phyloP scores from a whole-genome alignment of 768 basidiomycete genomes.

The Lactarius tabidus region DNA sequence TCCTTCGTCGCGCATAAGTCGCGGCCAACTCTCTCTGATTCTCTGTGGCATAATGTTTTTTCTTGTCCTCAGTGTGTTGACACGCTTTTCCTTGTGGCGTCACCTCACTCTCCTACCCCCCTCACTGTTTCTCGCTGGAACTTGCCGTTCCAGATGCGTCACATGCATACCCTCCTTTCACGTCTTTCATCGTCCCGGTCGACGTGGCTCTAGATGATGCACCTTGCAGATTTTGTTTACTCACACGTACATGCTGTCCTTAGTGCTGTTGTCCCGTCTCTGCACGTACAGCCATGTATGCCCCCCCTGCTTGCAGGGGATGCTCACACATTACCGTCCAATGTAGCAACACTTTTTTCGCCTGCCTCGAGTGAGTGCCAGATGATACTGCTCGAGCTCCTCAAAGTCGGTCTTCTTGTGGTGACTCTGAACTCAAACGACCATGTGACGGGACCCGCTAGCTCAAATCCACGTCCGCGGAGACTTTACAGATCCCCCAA shows the following conservation, averaged over 20 bases:
- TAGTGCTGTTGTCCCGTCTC: conserved; percentile 6
- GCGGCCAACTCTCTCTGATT: not conserved
- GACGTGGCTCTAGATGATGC: conserved; percentile 19
- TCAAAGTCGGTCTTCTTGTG: not conserved
- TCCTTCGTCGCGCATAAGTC: conserved; percentile 1
- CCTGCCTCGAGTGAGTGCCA: not conserved
- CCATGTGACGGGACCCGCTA: too few species aligned
- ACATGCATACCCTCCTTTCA: conserved; percentile 16
- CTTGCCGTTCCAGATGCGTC: conserved; percentile 6
- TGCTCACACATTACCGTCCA: not conserved
- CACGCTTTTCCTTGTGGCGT: not conserved
- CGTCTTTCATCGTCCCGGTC: not conserved
- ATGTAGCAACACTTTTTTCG: conserved; percentile 1
- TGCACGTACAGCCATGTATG: not conserved
- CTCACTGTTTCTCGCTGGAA: conserved; percentile 18
- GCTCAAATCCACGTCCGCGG: not conserved
- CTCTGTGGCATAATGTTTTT: not conserved
- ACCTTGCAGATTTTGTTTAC: conserved; percentile 7
- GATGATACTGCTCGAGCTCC: not conserved
- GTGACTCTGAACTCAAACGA: not conserved
- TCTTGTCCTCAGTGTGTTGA: not conserved
- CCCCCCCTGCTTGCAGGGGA: conserved; percentile 11
- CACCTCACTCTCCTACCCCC: not conserved
- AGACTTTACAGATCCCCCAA: not conserved
- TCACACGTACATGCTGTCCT: not conserved